Evolutionary conservation across 805 yeast species (phyloP).

Genomic region (Nakazawaea ishiwadae): DNA sequence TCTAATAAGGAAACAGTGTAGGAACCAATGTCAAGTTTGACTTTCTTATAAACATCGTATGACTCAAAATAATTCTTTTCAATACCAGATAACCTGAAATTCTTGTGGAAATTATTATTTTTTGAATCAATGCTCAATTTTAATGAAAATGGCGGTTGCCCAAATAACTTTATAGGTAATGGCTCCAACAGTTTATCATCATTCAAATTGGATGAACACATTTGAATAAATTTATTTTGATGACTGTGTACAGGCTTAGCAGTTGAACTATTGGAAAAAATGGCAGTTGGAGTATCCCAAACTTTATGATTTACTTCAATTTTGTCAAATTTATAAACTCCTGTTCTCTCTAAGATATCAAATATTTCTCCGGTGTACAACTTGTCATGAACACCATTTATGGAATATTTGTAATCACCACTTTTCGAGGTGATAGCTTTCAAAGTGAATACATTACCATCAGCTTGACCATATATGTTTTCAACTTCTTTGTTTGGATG

Average conservation of each 20-base stretch:
- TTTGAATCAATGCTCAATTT: constrained; percentile 50
- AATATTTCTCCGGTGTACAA: constrained; percentile 44
- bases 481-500: constrained; percentile 51
- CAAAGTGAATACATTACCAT: constrained; percentile 32
- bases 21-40: constrained; percentile 57
- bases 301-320: constrained; percentile 48
- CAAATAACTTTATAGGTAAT: constrained; percentile 51
- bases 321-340: constrained; percentile 23
- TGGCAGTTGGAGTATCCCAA: constrained; percentile 55
- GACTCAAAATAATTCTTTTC: constrained; percentile 31
- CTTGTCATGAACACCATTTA: constrained; percentile 62
- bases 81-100: constrained; percentile 39
- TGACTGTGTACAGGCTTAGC: not conserved
- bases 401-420: constrained; percentile 60
- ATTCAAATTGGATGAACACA: constrained; percentile 24
- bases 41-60: constrained; percentile 37
- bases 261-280: constrained; percentile 14
- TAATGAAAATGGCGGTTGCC: constrained; percentile 58
- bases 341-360: constrained; percentile 19
- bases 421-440: constrained; percentile 35
- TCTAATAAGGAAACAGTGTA: constrained; percentile 56
- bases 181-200: constrained; percentile 33
- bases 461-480: constrained; percentile 36
- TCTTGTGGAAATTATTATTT: constrained; percentile 51
- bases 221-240: constrained; percentile 18